These are phyloP conservation scores for Anisodus tanguticus DNA, from an alignment of 257 asterid species.

Conservation along the genomic window DNA sequence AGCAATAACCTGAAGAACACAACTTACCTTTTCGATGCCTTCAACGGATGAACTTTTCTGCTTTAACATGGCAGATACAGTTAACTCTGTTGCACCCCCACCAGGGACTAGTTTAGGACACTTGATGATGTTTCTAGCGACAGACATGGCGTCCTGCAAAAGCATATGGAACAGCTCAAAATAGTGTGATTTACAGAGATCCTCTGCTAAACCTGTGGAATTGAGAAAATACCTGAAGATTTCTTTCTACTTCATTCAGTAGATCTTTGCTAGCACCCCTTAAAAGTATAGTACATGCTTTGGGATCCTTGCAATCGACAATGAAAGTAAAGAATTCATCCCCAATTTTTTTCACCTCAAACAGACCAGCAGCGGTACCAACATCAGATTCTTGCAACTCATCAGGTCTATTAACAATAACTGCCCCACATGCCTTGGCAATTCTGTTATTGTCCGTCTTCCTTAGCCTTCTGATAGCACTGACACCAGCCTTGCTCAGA, in stretches of 20 bases:
- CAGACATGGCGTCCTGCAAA: constrained; percentile 93
- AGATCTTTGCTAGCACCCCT: constrained; percentile 99
- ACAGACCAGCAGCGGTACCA: constrained; percentile 92
- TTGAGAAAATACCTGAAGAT: constrained; percentile 71
- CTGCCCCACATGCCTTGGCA: constrained; percentile 97
- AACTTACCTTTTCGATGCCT: constrained; percentile 85
- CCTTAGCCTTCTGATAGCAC: constrained; percentile 93
- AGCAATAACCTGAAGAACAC: neutral
- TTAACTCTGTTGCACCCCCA: constrained; percentile 96
- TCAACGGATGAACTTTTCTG: constrained; percentile 89
- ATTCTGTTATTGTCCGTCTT: constrained; percentile 92
- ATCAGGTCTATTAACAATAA: constrained; percentile 91
- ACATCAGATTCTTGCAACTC: constrained; percentile 96
- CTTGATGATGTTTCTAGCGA: constrained; percentile 90
- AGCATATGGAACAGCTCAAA: constrained; percentile 24
- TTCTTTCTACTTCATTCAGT: constrained; percentile 95
- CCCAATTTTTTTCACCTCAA: constrained; percentile 93
- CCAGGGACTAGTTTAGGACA: constrained; percentile 97
- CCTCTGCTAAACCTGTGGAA: neutral
- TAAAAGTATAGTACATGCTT: constrained; percentile 90
- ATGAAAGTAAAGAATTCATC: constrained; percentile 89
- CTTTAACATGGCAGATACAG: constrained; percentile 89
- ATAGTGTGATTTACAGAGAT: neutral
- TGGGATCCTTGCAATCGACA: constrained; percentile 88
- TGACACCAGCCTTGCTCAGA: constrained; percentile 91